phyloP scores from a whole-genome alignment of 371 early-diverging fungal species.

The Apophysomyces elegans region DNA sequence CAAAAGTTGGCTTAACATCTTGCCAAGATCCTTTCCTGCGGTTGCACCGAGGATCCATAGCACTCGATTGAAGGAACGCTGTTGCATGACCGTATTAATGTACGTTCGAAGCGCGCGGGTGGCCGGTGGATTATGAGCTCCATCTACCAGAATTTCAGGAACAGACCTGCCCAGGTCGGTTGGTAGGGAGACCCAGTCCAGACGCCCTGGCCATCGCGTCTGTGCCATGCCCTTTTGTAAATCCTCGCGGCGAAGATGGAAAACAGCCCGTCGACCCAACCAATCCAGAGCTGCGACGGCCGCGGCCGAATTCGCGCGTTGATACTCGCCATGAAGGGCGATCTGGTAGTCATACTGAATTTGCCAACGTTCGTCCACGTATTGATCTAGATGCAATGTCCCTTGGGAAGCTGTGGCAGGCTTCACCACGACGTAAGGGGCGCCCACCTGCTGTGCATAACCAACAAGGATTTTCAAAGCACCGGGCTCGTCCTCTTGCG shows the following conservation, averaged over 20 bases:
- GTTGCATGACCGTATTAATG: slow-evolving; percentile 49
- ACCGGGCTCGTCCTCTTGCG: slow-evolving; percentile 43
- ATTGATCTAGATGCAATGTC: neutral
- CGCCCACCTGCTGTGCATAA: slow-evolving; percentile 37
- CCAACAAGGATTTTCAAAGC: slow-evolving; percentile 41
- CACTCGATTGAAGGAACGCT: slow-evolving; percentile 31
- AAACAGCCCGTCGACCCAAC: slow-evolving; percentile 28
- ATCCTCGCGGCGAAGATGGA: slow-evolving; percentile 41
- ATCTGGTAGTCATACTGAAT: slow-evolving; percentile 33
- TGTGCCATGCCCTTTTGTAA: slow-evolving; percentile 61
- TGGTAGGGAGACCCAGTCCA: slow-evolving; percentile 64
- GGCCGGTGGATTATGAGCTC: slow-evolving; percentile 88
- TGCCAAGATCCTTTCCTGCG: slow-evolving; percentile 67
- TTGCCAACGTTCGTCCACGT: slow-evolving; percentile 8
- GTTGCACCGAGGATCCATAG: slow-evolving; percentile 85
- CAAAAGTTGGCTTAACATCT: slow-evolving; percentile 61
- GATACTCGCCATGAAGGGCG: slow-evolving; percentile 78
- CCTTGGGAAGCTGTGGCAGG: slow-evolving; percentile 18
- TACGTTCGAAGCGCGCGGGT: slow-evolving; percentile 65
- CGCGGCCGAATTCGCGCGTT: slow-evolving; percentile 78
- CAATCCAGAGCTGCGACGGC: slow-evolving; percentile 71
- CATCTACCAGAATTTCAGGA: slow-evolving; percentile 73
- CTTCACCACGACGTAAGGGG: slow-evolving; percentile 26
- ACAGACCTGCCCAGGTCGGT: slow-evolving; percentile 19
- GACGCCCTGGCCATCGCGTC: slow-evolving; percentile 83